These are phyloP conservation scores for Phytophthora fragariaefolia DNA, from an alignment of 352 stramenopile species.

Conservation along the genomic window DNA sequence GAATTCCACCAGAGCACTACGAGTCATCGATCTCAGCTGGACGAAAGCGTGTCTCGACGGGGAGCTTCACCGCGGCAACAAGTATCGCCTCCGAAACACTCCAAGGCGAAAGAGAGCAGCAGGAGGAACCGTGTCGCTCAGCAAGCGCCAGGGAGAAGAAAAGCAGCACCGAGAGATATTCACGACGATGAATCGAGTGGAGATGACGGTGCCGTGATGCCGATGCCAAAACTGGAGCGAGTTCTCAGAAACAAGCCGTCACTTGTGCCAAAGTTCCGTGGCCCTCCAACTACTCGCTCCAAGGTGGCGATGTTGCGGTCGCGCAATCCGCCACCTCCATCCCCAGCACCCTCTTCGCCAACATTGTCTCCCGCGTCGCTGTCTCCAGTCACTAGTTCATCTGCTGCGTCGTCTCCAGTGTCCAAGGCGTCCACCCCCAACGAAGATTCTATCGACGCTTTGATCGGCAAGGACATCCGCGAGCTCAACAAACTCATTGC, in stretches of 20 bases:
- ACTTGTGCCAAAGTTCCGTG: conserved; percentile 26
- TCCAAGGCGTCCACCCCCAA: conserved; percentile 23
- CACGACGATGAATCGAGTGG: conserved; percentile 17
- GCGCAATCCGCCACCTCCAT: conserved; percentile 2
- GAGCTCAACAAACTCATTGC: conserved; percentile 52
- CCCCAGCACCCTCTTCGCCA: conserved; percentile 20
- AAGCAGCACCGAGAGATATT: background rate
- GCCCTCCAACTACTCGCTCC: conserved; percentile 8
- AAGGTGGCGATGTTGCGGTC: background rate
- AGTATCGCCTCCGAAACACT: conserved; percentile 19
- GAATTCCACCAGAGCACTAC: conserved; percentile 50
- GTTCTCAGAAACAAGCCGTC: conserved; percentile 52
- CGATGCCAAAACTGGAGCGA: conserved; percentile 59
- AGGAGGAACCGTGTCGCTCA: conserved; percentile 2
- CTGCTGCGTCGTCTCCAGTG: conserved; percentile 23
- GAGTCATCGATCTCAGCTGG: conserved; percentile 7
- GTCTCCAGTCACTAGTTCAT: conserved; percentile 29
- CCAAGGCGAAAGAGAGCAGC: conserved; percentile 14
- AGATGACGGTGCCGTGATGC: conserved; percentile 32
- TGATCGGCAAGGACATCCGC: conserved; percentile 55
- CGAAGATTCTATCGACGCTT: conserved; percentile 52
- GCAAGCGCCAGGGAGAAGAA: conserved; percentile 2
- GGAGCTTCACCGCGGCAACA: conserved; percentile 8
- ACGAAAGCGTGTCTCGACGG: background rate
- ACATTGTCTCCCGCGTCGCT: conserved; percentile 27